Evolutionary conservation across 1,284 basidiomycete species (phyloP), one percentile per base, ranked within the genome.

Genomic region (Ustilago nuda): DNA sequence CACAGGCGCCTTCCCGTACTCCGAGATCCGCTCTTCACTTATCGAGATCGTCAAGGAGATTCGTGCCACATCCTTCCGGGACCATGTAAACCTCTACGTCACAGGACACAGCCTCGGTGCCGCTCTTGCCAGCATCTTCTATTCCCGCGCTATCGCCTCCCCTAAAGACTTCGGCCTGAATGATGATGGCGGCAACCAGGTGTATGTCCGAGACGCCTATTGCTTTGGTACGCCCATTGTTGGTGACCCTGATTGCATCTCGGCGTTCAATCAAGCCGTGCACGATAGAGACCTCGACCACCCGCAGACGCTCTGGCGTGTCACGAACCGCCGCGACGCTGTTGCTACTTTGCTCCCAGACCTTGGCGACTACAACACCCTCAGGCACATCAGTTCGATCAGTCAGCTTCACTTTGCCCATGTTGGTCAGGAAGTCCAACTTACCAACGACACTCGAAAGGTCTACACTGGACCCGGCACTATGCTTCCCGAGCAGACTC

Each of bases 381-480:
- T 67, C 17, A 37, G 27, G 39, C 69, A 76, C 63, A 72, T 74
- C 51, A 70, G 67, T 37, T 66, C 76, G 2, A 56, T 59, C 15
- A 76, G 68, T 41, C 76, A 79, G 66, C 68, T 79, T 23, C 70
- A 79, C 63, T 79, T 76, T 64, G 69, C 76, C 2, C 76, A 79
- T 55, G 43, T 79, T 33, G 76, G 76, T 17, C 69, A 76, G 54
- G 73, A 79, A 56, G 46, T 79, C 12, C 72, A 78, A 59, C 55
- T 78, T 13, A 45, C 27, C 52, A 63, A 65, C 53, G 32, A 73
- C 33, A 19, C 61, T 17, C 50, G 45, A 41, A 68, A 61, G 50
- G 67, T 74, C 54, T 69, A 60, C 52, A 66, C 72, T 7, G 76
- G 76, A 27, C 76, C 76, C 0, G 76, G 76, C 35, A 79, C 76